Evolutionary conservation across 2,329 filamentous ascomycete genomes (phyloP).

Genomic region (Ophiosphaerella korrae): DNA sequence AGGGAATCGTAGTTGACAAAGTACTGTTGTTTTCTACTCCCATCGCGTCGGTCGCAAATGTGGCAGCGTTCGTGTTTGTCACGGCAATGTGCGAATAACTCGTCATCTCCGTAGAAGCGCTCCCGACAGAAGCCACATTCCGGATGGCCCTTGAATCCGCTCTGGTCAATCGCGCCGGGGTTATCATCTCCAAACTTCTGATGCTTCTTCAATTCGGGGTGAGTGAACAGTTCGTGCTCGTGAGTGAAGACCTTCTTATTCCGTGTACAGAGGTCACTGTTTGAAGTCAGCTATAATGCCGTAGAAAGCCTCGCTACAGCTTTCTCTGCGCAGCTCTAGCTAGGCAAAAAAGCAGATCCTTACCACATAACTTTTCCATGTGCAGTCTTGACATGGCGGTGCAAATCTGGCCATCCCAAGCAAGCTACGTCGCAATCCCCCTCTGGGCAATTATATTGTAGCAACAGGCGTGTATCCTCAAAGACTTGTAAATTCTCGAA

Average conservation of each 20-base stretch:
- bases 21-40: conserved; percentile 78
- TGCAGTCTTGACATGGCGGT: conserved; percentile 77
- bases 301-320: background rate
- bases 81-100: conserved; percentile 90
- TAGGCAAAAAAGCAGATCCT: conserved; percentile 13
- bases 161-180: conserved; percentile 88
- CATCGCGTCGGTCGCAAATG: conserved; percentile 76
- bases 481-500: conserved; percentile 90
- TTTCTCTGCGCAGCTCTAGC: background rate
- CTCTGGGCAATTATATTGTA: conserved; percentile 95
- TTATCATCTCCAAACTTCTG: conserved; percentile 90
- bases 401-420: conserved; percentile 77
- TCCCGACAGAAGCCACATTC: conserved; percentile 91
- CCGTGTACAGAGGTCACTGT: conserved; percentile 80
- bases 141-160: conserved; percentile 93
- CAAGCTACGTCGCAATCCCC: conserved; percentile 82
- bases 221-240: conserved; percentile 90
- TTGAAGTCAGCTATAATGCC: conserved; percentile 9
- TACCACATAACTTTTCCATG: conserved; percentile 87
- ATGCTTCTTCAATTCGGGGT: conserved; percentile 80
- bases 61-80: conserved; percentile 95
- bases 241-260: conserved; percentile 99
- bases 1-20: conserved; percentile 87
- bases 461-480: conserved; percentile 83
- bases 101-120: conserved; percentile 94